phyloP scores from a whole-genome alignment of 1,284 basidiomycete genomes.

The Chalciporus sp. region DNA sequence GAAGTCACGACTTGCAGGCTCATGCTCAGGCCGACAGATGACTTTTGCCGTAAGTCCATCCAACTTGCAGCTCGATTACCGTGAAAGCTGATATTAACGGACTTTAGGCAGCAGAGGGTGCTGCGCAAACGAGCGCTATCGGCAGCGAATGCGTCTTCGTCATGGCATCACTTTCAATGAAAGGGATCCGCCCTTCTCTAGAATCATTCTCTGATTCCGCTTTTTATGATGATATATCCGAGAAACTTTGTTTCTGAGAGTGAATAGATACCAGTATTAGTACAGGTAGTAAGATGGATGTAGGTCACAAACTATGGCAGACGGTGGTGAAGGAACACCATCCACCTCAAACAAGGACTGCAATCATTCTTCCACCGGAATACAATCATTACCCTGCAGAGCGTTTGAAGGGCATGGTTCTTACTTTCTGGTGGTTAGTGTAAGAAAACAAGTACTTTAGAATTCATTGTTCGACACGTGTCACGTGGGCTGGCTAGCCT shows the following conservation, averaged over 20 bases:
- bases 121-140: slow-evolving; percentile 57
- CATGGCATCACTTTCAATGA: slow-evolving; percentile 25
- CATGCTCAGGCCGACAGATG: slow-evolving; percentile 43
- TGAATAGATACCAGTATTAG: background rate
- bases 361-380: slow-evolving; percentile 37
- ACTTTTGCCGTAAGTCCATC: slow-evolving; percentile 56
- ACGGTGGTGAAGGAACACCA: slow-evolving; percentile 52
- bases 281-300: no score
- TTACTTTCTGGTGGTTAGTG: slow-evolving; percentile 14
- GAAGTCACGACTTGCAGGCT: slow-evolving; percentile 53
- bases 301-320: slow-evolving; percentile 74
- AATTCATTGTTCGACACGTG: background rate
- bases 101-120: slow-evolving; percentile 48
- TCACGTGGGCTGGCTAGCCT: slow-evolving; percentile 26
- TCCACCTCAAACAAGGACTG: slow-evolving; percentile 77
- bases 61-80: background rate
- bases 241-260: background rate
- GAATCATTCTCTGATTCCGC: slow-evolving; percentile 22
- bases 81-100: background rate
- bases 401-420: slow-evolving; percentile 9
- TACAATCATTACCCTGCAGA: slow-evolving; percentile 5
- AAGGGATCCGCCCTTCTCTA: slow-evolving; percentile 16
- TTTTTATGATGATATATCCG: background rate
- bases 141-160: slow-evolving; percentile 45
- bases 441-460: background rate